Evolutionary conservation across 768 basidiomycete species (phyloP).

Genomic region (Asterophora lycoperdoides): DNA sequence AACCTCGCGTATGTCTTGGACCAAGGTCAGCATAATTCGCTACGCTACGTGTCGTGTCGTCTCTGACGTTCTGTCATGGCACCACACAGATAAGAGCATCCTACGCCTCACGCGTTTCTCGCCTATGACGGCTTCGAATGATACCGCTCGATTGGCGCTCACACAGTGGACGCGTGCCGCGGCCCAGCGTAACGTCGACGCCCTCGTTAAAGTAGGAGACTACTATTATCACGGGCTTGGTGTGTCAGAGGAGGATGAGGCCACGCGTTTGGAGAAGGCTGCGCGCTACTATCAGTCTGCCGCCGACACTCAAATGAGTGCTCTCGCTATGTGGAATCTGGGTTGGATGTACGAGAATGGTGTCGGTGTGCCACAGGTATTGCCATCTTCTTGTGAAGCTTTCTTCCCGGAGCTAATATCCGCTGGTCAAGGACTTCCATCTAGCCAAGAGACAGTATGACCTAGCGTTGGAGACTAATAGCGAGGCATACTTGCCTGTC

Average conservation of each 20-base stretch:
- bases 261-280: constrained; percentile 77
- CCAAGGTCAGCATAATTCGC: constrained; percentile 55
- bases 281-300: constrained; percentile 93
- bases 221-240: constrained; percentile 93
- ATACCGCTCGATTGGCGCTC: constrained; percentile 78
- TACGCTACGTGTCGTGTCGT: not conserved
- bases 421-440: constrained; percentile 73
- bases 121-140: constrained; percentile 70
- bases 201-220: constrained; percentile 96
- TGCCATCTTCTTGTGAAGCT: not conserved
- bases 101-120: constrained; percentile 65
- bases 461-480: constrained; percentile 78
- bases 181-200: constrained; percentile 91
- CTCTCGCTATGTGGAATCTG: constrained; percentile 96
- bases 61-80: not conserved
- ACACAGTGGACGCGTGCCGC: constrained; percentile 96
- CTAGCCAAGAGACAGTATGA: constrained; percentile 97
- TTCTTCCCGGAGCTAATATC: not conserved
- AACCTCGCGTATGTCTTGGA: constrained; percentile 92
- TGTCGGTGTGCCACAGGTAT: constrained; percentile 80
- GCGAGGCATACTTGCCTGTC: constrained; percentile 88
- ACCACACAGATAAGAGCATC: constrained; percentile 58
- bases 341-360: constrained; percentile 99
- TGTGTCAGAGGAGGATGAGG: constrained; percentile 62
- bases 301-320: constrained; percentile 87